A percentile compares a stretch with the other conserved stretches of the same genome.
Conservation (phyloP, 257 asterid genomes). For the Solanum bulbocastanum region DNA sequence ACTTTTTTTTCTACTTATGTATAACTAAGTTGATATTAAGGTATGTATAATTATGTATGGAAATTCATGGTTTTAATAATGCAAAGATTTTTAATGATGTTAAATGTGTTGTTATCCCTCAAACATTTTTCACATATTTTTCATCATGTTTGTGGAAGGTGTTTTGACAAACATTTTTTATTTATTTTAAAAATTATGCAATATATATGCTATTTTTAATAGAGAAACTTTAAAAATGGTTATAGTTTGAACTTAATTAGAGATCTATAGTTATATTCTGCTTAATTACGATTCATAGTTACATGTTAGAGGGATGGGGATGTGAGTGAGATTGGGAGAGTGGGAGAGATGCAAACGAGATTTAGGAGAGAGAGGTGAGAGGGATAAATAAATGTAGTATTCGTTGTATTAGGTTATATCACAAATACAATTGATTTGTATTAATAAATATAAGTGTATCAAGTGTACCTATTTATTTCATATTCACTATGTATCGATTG, state of each 20-base stretch:
- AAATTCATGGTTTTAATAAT: neutral
- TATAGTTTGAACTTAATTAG: neutral
- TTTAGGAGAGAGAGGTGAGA: neutral
- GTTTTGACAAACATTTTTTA: too few relatives aligned
- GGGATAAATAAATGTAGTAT: neutral
- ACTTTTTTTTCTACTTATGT: too few relatives aligned
- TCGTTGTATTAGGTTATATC: too few relatives aligned
- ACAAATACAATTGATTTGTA: too few relatives aligned
- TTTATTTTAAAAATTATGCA: too few relatives aligned
- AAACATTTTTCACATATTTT: neutral
- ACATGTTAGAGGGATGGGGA: neutral
- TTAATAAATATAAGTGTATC: too few relatives aligned
- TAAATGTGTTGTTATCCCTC: neutral
- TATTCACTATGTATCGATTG: too few relatives aligned
- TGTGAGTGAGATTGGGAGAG: neutral
- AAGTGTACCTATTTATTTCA: too few relatives aligned
- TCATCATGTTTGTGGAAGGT: neutral
- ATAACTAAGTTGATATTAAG: too few relatives aligned
- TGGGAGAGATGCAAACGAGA: neutral
- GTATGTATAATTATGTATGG: neutral
- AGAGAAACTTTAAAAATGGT: neutral
- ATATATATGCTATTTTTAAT: too few relatives aligned
- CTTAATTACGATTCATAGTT: neutral
- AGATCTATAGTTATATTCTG: neutral
- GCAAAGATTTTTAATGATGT: too few relatives aligned